A percentile compares a stretch with the other conserved stretches of the same genome.
Conservation (phyloP, 768 basidiomycete species). For the Xerocomellus amylosporus region DNA sequence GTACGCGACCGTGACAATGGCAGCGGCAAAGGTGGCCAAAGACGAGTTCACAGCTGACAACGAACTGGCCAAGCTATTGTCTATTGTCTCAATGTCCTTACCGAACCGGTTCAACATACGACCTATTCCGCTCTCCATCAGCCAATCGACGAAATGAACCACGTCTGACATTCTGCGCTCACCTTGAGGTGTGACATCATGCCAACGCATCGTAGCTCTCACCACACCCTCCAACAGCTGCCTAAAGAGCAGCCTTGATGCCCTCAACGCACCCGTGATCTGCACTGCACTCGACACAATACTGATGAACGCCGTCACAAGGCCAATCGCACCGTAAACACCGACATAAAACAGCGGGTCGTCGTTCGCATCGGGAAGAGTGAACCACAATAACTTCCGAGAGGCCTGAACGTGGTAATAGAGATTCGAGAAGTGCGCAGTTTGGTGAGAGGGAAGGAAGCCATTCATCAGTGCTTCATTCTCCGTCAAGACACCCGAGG, state of each 20-base stretch:
- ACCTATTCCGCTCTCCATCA: slow-evolving; percentile 37
- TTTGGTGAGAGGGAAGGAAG: slow-evolving; percentile 19
- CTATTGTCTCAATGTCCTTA: slow-evolving; percentile 87
- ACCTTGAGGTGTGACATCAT: slow-evolving; percentile 82
- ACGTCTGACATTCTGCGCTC: neutral
- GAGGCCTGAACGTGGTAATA: slow-evolving; percentile 15
- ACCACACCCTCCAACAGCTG: slow-evolving; percentile 67
- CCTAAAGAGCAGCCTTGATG: slow-evolving; percentile 39
- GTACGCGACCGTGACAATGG: slow-evolving; percentile 69
- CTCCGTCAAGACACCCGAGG: slow-evolving; percentile 23
- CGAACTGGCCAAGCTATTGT: slow-evolving; percentile 63
- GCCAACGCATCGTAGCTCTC: slow-evolving; percentile 80
- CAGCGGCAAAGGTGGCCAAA: slow-evolving; percentile 72
- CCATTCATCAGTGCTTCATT: slow-evolving; percentile 31
- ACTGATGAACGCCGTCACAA: slow-evolving; percentile 46
- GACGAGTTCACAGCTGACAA: slow-evolving; percentile 77
- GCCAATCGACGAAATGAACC: neutral
- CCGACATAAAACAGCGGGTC: slow-evolving; percentile 72
- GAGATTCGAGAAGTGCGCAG: slow-evolving; percentile 14
- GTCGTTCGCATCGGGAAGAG: slow-evolving; percentile 48
- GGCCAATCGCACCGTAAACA: slow-evolving; percentile 61
- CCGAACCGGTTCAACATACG: slow-evolving; percentile 87
- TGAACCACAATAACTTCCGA: slow-evolving; percentile 15
- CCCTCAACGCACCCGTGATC: slow-evolving; percentile 50
- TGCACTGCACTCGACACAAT: slow-evolving; percentile 50